Conservation (phyloP, 768 basidiomycete genomes). For the Rhizopogon sp. region DNA sequence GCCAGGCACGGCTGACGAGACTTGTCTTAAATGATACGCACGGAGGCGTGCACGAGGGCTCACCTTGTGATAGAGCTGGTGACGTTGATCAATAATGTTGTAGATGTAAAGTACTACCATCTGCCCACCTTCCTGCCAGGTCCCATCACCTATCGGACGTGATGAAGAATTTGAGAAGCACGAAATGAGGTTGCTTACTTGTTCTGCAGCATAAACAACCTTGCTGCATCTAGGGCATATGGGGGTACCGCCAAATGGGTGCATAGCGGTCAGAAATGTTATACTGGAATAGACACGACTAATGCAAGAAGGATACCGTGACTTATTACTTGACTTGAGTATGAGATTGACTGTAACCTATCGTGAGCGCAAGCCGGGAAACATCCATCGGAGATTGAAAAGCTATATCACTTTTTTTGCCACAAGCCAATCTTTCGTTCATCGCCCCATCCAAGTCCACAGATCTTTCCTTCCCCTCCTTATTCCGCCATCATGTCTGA, state of each 20-base stretch:
- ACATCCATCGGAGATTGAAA: conserved; percentile 38
- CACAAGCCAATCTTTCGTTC: conserved; percentile 7
- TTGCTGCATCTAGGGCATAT: conserved; percentile 72
- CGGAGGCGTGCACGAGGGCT: neutral
- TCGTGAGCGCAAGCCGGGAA: neutral
- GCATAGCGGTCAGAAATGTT: conserved; percentile 38
- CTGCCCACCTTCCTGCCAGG: conserved; percentile 78
- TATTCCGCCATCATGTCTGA: conserved; percentile 64
- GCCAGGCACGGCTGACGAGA: conserved; percentile 66
- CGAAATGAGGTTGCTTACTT: conserved; percentile 39
- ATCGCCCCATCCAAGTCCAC: conserved; percentile 19
- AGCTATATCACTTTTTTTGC: conserved; percentile 16
- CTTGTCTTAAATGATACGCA: conserved; percentile 3
- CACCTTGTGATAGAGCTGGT: conserved; percentile 78
- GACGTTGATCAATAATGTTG: neutral
- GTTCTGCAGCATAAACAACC: conserved; percentile 84
- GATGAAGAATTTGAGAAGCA: conserved; percentile 1
- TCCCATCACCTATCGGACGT: conserved; percentile 60
- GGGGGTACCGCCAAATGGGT: conserved; percentile 67
- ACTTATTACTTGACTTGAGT: too few species aligned
- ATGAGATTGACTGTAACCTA: too few species aligned
- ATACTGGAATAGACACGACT: neutral
- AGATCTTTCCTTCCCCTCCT: conserved; percentile 16
- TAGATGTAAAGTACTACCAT: neutral
- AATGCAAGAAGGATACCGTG: too few species aligned